phyloP scores from a whole-genome alignment of 1,284 basidiomycete species.

The Heterobasidion parviporum region DNA sequence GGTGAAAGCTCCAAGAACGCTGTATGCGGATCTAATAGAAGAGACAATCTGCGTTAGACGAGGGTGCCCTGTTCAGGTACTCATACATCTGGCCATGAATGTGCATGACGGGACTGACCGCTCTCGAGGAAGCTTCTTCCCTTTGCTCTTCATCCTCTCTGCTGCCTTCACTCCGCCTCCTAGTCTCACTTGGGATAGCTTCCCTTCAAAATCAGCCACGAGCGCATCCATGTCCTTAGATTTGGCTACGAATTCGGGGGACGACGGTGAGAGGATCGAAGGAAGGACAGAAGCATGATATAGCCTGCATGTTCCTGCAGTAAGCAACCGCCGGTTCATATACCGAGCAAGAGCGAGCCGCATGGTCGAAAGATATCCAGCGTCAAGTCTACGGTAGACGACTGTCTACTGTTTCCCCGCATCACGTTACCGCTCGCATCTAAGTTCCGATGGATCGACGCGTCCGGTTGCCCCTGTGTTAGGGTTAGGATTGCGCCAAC shows the following conservation, averaged over 20 bases:
- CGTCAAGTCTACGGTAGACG: not conserved
- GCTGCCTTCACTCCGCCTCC: slow-evolving; percentile 67
- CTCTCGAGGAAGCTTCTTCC: slow-evolving; percentile 84
- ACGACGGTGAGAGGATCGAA: slow-evolving; percentile 55
- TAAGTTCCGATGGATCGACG: too few species aligned
- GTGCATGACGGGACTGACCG: slow-evolving; percentile 37
- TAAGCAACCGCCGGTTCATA: not conserved
- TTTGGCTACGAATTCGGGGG: slow-evolving; percentile 64
- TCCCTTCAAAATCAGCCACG: slow-evolving; percentile 54
- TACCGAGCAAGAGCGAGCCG: not conserved
- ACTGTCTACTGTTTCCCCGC: not conserved
- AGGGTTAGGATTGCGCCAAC: too few species aligned
- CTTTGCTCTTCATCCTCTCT: slow-evolving; percentile 70
- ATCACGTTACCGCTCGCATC: not conserved
- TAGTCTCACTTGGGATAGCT: slow-evolving; percentile 44
- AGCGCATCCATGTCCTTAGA: slow-evolving; percentile 60
- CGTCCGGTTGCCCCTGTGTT: too few species aligned
- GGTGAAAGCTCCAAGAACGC: slow-evolving; percentile 88
- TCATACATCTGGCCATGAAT: not conserved
- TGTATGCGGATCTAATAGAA: slow-evolving; percentile 77
- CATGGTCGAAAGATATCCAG: not conserved
- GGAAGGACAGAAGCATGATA: slow-evolving; percentile 73
- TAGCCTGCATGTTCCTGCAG: slow-evolving; percentile 4
- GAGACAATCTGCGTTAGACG: slow-evolving; percentile 36
- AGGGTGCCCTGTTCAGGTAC: not conserved